Conservation (phyloP, 1,284 basidiomycete species). For the Grifola frondosa region DNA sequence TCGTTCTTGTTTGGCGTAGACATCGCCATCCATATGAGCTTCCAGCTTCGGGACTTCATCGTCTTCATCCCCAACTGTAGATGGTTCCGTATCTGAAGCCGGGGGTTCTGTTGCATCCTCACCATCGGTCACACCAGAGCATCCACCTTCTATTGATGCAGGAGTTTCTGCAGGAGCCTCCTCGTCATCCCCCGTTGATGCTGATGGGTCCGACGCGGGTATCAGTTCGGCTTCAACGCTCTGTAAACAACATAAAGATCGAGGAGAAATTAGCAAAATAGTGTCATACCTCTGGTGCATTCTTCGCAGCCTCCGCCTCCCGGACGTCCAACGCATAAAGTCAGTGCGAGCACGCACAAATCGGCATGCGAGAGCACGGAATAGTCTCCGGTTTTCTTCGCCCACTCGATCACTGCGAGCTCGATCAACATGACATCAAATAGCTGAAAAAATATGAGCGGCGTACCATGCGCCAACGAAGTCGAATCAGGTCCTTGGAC, state of each 20-base stretch:
- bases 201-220: no score
- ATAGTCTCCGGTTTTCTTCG: slow-evolving; percentile 97
- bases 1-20: slow-evolving; percentile 13
- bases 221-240: no score
- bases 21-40: slow-evolving; percentile 12
- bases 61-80: slow-evolving; percentile 10
- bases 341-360: slow-evolving; percentile 88
- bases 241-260: no score
- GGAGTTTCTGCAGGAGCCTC: background rate
- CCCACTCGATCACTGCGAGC: slow-evolving; percentile 78
- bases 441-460: no score
- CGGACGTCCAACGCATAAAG: slow-evolving; percentile 74
- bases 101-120: slow-evolving; percentile 18
- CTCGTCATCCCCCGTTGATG: background rate
- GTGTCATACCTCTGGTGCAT: background rate
- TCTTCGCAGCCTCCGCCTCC: slow-evolving; percentile 37
- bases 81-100: slow-evolving; percentile 12
- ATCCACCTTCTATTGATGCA: no score
- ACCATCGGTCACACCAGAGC: background rate
- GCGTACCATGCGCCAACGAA: slow-evolving; percentile 68
- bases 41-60: slow-evolving; percentile 11
- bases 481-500: slow-evolving; percentile 73
- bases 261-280: no score
- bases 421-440: slow-evolving; percentile 16
- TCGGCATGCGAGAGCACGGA: slow-evolving; percentile 91